These are phyloP conservation scores for Cercospora sp. DNA, from an alignment of 2,329 filamentous ascomycete species.

Conservation along the genomic window DNA sequence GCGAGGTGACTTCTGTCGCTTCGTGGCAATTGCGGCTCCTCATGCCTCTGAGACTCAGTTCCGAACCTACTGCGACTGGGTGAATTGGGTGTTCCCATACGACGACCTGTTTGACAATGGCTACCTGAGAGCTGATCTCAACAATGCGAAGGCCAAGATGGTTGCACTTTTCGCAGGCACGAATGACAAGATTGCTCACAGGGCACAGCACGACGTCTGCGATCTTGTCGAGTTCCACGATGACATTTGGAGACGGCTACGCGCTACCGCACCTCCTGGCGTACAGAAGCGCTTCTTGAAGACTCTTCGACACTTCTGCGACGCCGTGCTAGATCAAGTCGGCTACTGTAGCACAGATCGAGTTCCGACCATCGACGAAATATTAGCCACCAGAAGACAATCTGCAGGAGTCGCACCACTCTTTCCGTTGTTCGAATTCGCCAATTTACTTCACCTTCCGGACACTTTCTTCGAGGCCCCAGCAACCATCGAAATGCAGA, in stretches of 20 bases:
- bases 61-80: not conserved
- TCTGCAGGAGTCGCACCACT: not conserved
- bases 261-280: not conserved
- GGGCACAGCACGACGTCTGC: not conserved
- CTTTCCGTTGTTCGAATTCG: not conserved
- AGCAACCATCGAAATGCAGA: not conserved
- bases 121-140: not conserved
- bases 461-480: not conserved
- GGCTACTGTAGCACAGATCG: not conserved
- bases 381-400: not conserved
- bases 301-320: not conserved
- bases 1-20: not conserved
- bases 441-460: not conserved
- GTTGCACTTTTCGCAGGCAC: not conserved
- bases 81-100: constrained; percentile 12
- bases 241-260: not conserved
- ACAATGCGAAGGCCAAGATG: not conserved
- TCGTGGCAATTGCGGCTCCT: not conserved
- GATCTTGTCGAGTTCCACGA: not conserved
- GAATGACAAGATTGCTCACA: not conserved
- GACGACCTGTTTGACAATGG: constrained; percentile 16
- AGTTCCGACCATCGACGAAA: not conserved
- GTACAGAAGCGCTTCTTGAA: not conserved
- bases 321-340: not conserved
- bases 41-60: not conserved